Conservation (phyloP, 257 asterid genomes). For the Haberlea rhodopensis region DNA sequence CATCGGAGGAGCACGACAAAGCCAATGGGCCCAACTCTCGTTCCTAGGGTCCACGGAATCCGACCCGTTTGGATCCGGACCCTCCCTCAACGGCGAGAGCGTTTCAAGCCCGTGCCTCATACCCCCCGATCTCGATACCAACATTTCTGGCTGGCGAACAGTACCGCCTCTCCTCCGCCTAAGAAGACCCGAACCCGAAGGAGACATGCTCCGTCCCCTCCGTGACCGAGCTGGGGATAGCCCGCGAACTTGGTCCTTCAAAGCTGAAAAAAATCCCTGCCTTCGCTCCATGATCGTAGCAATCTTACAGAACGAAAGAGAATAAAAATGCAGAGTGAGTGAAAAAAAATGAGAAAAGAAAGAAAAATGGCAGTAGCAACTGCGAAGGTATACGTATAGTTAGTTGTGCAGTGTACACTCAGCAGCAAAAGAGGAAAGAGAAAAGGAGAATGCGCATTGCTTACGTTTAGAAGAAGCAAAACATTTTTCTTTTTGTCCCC, state of each 20-base stretch:
- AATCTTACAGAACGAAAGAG: background rate
- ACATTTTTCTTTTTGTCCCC: background rate
- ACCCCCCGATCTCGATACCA: constrained; percentile 63
- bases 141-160: constrained; percentile 46
- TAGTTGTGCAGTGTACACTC: background rate
- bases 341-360: background rate
- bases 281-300: constrained; percentile 54
- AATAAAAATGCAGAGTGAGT: background rate
- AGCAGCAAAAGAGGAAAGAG: background rate
- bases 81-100: constrained; percentile 65
- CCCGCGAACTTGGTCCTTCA: constrained; percentile 64
- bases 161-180: constrained; percentile 46
- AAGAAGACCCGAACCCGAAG: constrained; percentile 56
- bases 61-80: constrained; percentile 68
- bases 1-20: constrained; percentile 60
- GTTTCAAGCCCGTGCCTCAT: constrained; percentile 52
- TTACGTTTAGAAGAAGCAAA: background rate
- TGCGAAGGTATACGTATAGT: background rate
- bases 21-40: constrained; percentile 70
- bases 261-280: constrained; percentile 63
- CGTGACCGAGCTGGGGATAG: constrained; percentile 62
- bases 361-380: background rate
- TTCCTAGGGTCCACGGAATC: constrained; percentile 43
- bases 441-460: too few relatives aligned
- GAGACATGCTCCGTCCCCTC: constrained; percentile 56